Evolutionary conservation across 352 stramenopile genomes (phyloP), one percentile per base, ranked within the genome.

Genomic region (Phytophthora fragariaefolia): DNA sequence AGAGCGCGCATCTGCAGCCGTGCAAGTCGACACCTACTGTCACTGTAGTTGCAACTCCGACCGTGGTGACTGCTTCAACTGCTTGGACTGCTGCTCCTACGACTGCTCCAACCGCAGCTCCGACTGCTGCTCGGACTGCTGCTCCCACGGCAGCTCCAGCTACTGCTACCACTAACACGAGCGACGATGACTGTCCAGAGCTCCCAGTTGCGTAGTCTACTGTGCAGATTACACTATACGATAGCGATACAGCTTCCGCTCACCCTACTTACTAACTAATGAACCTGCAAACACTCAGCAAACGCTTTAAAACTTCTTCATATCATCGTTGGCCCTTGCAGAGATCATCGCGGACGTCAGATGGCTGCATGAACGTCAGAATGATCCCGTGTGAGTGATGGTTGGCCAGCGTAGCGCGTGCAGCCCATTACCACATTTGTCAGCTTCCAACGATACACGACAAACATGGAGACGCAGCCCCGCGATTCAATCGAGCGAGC

Each of bases 1-100:
- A 79, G 27, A 82, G 66, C 28, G 20, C 59, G 2, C 46, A 77
- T 46, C 66, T 80, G 28, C 28, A 56, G 4, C 18, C 49, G 4
- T 85, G 77, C 55, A 20, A 17, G 4, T 34, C 51, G 24, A 53
- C 34, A 9, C n/a, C n/a, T n/a, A n/a, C n/a, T n/a, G n/a, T n/a
- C n/a, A 55, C 40, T 9, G 24, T 47, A 49, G 46, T 52, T 27
- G 28, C 56, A 34, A 71, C 24, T 46, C n/a, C 51, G 7, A 43
- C 58, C 18, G 43, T 59, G n/a, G 24, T 49, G 27, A n/a, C n/a
- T n/a, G n/a, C n/a, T n/a, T 30, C 63, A n/a, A 62, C 43, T 6
- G 40, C 47, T 2, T 15, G 30, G 20, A 45, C 38, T 18, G 26
- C 60, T 18, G 45, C 52, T 17, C 23, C 23, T 45, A 6, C 40